These are phyloP conservation scores for Eucalyptus victrix DNA, from an alignment of 345 rosid species.

Conservation along the genomic window DNA sequence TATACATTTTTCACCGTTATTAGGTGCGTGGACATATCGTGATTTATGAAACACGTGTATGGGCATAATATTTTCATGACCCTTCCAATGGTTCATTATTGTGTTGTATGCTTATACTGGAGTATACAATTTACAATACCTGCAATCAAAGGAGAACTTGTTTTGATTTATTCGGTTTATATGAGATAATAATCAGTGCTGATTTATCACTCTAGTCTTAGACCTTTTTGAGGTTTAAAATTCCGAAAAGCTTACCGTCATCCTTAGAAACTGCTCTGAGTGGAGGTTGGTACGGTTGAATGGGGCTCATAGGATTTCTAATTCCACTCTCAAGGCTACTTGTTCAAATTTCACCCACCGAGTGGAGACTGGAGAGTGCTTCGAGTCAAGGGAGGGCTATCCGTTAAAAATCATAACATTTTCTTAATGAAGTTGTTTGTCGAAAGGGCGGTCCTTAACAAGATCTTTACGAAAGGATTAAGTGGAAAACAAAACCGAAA, in stretches of 20 bases:
- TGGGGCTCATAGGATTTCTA: not conserved
- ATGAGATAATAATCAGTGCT: not conserved
- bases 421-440: not conserved
- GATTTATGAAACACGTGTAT: not conserved
- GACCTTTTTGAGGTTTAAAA: not conserved
- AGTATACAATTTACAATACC: not conserved
- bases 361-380: not conserved
- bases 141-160: not conserved
- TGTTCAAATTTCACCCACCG: not conserved
- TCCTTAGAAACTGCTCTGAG: not conserved
- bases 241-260: not conserved
- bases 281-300: not conserved
- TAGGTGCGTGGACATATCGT: not conserved
- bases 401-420: not conserved
- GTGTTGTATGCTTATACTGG: fast-evolving
- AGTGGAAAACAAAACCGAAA: not conserved
- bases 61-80: not conserved
- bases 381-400: not conserved
- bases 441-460: not conserved
- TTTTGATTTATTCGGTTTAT: not conserved
- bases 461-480: not conserved
- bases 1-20: not conserved
- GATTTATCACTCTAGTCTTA: not conserved
- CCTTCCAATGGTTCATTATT: not conserved
- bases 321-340: not conserved